Evolutionary conservation across 2,329 filamentous ascomycete genomes (phyloP).

Genomic region (Colletotrichum truncatum): DNA sequence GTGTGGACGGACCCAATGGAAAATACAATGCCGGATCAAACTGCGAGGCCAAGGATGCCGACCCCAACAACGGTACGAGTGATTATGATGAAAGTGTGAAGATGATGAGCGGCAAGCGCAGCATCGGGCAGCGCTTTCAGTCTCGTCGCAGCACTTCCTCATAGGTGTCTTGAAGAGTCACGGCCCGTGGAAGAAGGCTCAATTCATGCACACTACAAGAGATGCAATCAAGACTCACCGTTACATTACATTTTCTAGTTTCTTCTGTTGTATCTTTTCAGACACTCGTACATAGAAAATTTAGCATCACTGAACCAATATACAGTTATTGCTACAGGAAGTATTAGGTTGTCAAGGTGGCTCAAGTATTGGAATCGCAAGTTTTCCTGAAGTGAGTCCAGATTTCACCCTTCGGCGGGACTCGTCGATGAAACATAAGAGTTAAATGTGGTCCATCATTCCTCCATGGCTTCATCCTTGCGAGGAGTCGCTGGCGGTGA

Average conservation of each 20-base stretch:
- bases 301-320: no score
- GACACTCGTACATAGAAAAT: no score
- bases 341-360: no score
- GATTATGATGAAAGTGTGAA: constrained; percentile 45
- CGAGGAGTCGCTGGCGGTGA: constrained; percentile 11
- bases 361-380: no score
- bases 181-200: not conserved
- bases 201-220: no score
- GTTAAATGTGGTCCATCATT: not conserved
- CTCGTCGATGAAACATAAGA: not conserved
- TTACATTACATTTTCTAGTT: no score
- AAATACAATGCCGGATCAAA: constrained; percentile 34
- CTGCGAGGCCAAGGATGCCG: constrained; percentile 46
- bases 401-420: not conserved
- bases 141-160: not conserved
- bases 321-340: no score
- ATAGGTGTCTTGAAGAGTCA: not conserved
- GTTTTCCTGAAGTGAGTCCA: no score
- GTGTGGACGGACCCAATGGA: constrained; percentile 42
- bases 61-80: constrained; percentile 49
- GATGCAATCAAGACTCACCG: no score
- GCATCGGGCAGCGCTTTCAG: constrained; percentile 13
- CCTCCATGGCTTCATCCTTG: not conserved
- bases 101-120: constrained; percentile 19
- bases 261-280: no score